Evolutionary conservation across 139 green algal species (phyloP).

Genomic region (Tetraselmis striata): DNA sequence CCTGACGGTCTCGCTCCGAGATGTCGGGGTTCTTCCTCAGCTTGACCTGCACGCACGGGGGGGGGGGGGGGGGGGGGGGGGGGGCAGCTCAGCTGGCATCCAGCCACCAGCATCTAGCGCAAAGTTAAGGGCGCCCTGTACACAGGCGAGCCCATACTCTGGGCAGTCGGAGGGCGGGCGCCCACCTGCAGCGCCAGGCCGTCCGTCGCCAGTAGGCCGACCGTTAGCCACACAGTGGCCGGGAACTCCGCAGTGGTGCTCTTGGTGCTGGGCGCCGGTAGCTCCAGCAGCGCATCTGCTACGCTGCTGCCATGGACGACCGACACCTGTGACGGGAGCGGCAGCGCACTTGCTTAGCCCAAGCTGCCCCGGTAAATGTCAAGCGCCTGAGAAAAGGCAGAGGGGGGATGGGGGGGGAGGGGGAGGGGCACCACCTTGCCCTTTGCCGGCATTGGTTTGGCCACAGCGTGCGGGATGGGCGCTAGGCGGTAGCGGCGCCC

Average conservation of each 20-base stretch:
- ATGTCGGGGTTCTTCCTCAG: slow-evolving; percentile 11
- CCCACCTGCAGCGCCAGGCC: slow-evolving; percentile 37
- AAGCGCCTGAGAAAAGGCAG: too few species aligned
- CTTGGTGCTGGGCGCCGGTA: slow-evolving; percentile 27
- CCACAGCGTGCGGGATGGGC: neutral
- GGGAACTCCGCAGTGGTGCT: slow-evolving; percentile 22
- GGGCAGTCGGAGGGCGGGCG: slow-evolving; percentile 32
- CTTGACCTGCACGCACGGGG: neutral
- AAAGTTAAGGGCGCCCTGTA: neutral
- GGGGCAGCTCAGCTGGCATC: too few species aligned
- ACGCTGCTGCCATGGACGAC: slow-evolving; percentile 7
- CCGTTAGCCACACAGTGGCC: slow-evolving; percentile 36
- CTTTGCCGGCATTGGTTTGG: slow-evolving; percentile 20
- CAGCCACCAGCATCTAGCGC: neutral
- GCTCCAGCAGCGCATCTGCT: slow-evolving; percentile 24
- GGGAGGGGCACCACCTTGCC: too few species aligned
- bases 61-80: too few species aligned
- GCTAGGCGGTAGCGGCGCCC: slow-evolving; percentile 15
- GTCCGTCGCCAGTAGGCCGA: slow-evolving; percentile 32
- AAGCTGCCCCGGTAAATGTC: too few species aligned
- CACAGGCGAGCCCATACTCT: slow-evolving; percentile 28
- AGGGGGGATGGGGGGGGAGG: too few species aligned
- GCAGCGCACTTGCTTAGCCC: too few species aligned
- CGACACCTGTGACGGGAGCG: too few species aligned
- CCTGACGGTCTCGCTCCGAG: slow-evolving; percentile 38